Evolutionary conservation across 164 flowering plant genomes (phyloP), one percentile per base, ranked within the genome.

Genomic region (Umbellularia californica): DNA sequence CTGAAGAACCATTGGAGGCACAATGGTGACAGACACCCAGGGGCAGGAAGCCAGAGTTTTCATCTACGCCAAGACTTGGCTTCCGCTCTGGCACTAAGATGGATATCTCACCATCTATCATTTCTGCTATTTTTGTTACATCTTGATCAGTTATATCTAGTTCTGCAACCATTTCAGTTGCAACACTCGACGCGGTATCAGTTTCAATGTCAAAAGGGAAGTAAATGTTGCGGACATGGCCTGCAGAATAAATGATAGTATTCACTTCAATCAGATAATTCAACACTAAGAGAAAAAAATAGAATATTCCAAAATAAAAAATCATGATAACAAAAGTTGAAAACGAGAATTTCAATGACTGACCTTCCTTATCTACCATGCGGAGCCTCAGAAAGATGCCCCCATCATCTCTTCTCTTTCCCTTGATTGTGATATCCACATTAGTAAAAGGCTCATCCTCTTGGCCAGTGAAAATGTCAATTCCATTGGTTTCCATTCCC

Each of bases 141-240:
- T 94, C 97, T 84, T 95, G 97, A 70, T 94, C 97, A 20, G 84
- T 90, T 2, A 95, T 86, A 73, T 92, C 98, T 55, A 93, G 84
- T 72, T 95, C 99, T 0, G 85, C 79, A 20, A 95, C 91, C 99
- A 95, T 95, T 84, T 95, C 99, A 19, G 84, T 82, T 0, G 98
- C 97, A 63, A 95, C 98, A 74, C 85, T 88, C 69, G 87, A 67
- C 64, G 98, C 97, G 0, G 98, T 95, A 80, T 95, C 99, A 24
- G 69, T 82, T 81, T 88, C 91, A 35, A 85, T 79, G 72, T 95
- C 93, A 73, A 95, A 95, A 9, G 95, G 93, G 81, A 95, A 95
- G 82, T 92, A 88, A 71, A 95, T 95, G 81, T 93, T 93, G 19
- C 97, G 81, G 15, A 93, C 76, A 3, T 86, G 88, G 3, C 96